Base-by-base conservation (phyloP, 2,329 filamentous ascomycete species). In the Coleophoma crateriformis region DNA sequence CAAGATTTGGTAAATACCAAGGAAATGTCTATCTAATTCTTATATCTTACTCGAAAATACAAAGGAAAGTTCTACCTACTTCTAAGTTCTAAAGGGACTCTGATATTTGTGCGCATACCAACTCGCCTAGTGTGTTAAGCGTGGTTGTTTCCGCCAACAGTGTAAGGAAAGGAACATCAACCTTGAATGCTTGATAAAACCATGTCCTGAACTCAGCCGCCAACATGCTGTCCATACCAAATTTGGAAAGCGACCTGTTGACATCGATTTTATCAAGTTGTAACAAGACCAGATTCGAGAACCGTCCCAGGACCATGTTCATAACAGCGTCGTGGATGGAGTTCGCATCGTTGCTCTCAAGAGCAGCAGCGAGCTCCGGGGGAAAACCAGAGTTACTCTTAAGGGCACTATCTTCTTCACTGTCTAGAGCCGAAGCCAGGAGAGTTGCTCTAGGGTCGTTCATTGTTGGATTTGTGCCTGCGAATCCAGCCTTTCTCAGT, bases 221-320 rank as follows among this genome's bases (percentile, higher is more conserved):
- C 34, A 72, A 60, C 66, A 73, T 70, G 47, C 65, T 68, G 51
- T 72, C 69, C 14, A 73, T 54, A 7, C 70, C 69, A 50, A 64
- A 72, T 1, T 54, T 46, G 0, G 59, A 46, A 3, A 72, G 51
- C 8, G 64, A 48, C 45, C 58, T 60, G 15, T 47, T 38, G 3
- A 39, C 46, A 10, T 64, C 59, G 3, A 68, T 50, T 19, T 64
- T 47, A 4, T 65, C 66, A 0, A 50, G 12, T 4, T 54, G 57
- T 15, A 63, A 51, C 8, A 64, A 45, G 3, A 64, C 56, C 43
- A 64, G 22, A 45, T 57, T 61, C 15, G 49, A 52, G 17, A 55
- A 58, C 17, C 45, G 17, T 40, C 56, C 57, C 50, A 48, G 50
- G 7, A 53, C 41, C 6, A 52, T 47, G 32, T 51, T 55, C 10